Evolutionary conservation across 2,329 filamentous ascomycete genomes (phyloP), one percentile per base, ranked within the genome.

Genomic region (Fonsecaea pugnacius): DNA sequence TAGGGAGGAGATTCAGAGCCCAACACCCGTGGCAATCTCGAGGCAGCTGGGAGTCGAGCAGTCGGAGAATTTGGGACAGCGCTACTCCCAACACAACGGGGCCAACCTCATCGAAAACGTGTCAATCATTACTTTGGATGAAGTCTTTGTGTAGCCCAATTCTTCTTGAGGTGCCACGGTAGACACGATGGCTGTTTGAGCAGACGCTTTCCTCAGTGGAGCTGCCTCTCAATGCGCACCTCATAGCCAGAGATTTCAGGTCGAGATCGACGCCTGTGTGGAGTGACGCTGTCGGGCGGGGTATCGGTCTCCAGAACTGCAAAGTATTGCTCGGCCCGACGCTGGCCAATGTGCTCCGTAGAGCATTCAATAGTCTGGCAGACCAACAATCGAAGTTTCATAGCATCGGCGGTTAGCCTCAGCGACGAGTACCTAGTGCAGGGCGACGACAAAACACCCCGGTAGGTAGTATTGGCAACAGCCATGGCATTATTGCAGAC

Each of bases 271-370:
- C 38, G 55, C 40, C 54, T 24, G 18, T 12, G 24, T 36, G 43
- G 43, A 48, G 43, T 24, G 43, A 48, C 10, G 43, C 8, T 3
- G 14, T 27, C 30, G 46, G 32, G 35, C 46, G 43, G 43, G 57
- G 57, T 18, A 51, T 27, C 40, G 35, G 57, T 36, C 46, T 38
- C 57, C 18, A 51, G 43, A 51, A 40, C 32, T 59, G 43, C 57
- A 18, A 59, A 59, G 35, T 35, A 5, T 48, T 59, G 57, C 57
- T 59, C 57, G 57, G 57, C 57, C 57, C 57, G 57, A 33, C 32
- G 57, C 46, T 27, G 27, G 21, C 43, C 57, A 59, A 59, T 32
- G 24, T 30, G 1, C n/a, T n/a, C n/a, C 4, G 27, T 46, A 59
- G 33, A 48, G 43, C 46, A 21, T 36, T 56, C 46, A 32, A 40